These are phyloP conservation scores for Xylaria multiplex DNA, from an alignment of 2,329 filamentous ascomycete species.

Conservation along the genomic window DNA sequence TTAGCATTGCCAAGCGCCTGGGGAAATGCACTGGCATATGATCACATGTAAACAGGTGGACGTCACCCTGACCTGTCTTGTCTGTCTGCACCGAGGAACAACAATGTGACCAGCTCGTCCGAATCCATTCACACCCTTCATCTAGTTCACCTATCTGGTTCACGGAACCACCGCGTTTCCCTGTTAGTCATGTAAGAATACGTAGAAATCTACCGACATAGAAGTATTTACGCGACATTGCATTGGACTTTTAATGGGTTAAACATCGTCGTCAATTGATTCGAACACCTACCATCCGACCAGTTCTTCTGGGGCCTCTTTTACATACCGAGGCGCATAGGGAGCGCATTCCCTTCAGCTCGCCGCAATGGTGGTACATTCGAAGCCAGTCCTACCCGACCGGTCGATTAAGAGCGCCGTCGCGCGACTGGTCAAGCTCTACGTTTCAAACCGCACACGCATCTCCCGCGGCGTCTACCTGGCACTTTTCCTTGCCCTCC, in stretches of 20 bases:
- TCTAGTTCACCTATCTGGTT: too few species aligned
- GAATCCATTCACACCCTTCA: conserved; percentile 1
- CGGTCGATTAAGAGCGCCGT: conserved; percentile 73
- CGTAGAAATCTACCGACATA: conserved; percentile 25
- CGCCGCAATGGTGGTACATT: conserved; percentile 75
- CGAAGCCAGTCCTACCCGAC: conserved; percentile 73
- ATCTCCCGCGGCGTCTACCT: conserved; percentile 88
- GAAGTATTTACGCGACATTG: conserved; percentile 19
- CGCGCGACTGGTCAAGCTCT: conserved; percentile 74
- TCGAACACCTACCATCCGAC: conserved; percentile 3
- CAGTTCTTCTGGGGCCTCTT: background rate
- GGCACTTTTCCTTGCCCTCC: conserved; percentile 80
- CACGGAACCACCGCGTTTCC: conserved; percentile 4
- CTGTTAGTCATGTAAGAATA: conserved; percentile 42
- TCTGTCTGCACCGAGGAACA: conserved; percentile 44
- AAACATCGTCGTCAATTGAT: conserved; percentile 24
- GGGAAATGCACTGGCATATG: conserved; percentile 8
- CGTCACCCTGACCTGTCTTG: conserved; percentile 41
- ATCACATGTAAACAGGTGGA: conserved; percentile 46
- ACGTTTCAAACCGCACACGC: conserved; percentile 80
- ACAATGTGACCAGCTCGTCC: conserved; percentile 24
- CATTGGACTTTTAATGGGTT: conserved; percentile 36
- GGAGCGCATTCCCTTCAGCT: conserved; percentile 30
- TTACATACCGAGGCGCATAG: conserved; percentile 31
- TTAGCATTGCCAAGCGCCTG: conserved; percentile 21